Base-by-base conservation (phyloP, 1,284 basidiomycete genomes). In the Apiotrichum veenhuisii region DNA sequence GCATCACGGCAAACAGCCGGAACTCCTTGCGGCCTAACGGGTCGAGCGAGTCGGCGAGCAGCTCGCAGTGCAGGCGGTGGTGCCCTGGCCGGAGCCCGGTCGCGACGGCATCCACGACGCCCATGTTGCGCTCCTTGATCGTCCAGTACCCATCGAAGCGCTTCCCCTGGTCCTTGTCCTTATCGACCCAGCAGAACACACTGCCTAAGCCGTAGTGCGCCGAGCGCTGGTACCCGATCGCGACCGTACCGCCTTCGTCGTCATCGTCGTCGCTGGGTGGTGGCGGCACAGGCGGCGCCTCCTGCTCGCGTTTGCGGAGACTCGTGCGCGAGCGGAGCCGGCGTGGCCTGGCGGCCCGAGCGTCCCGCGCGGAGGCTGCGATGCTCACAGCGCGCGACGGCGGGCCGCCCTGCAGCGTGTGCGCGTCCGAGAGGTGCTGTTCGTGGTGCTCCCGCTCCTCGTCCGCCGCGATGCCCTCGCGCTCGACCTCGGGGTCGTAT, bases 221-320 rank as follows among this genome's bases (percentile, higher is more conserved):
- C 47, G 59, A 62, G 26, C 69, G 58, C 46, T 71, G 72, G 59
- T 73, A 74, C 12, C 65, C 71, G 42, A 76, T 66, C n/a, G 66
- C 60, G 27, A 76, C 66, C 15, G 67, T 63, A 50, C 70, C 63
- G 15, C 57, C 58, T 30, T 47, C 45, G 17, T 37, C 48, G 26
- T 12, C 41, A 9, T 23, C n/a, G n/a, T n/a, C n/a, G n/a, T n/a
- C n/a, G n/a, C n/a, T n/a, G n/a, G n/a, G n/a, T n/a, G n/a, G n/a
- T n/a, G n/a, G n/a, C n/a, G n/a, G n/a, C n/a, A n/a, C n/a, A n/a
- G n/a, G n/a, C n/a, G n/a, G 20, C 17, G 18, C 25, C 5, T 12
- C 26, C 27, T 20, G 20, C 10, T 7, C 40, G 40, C 40, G 7
- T 14, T 25, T 22, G 42, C 23, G n/a, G 23, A 25, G 25, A 5